Evolutionary conservation across 805 yeast genomes (phyloP).

Genomic region (Starmerella cellae): DNA sequence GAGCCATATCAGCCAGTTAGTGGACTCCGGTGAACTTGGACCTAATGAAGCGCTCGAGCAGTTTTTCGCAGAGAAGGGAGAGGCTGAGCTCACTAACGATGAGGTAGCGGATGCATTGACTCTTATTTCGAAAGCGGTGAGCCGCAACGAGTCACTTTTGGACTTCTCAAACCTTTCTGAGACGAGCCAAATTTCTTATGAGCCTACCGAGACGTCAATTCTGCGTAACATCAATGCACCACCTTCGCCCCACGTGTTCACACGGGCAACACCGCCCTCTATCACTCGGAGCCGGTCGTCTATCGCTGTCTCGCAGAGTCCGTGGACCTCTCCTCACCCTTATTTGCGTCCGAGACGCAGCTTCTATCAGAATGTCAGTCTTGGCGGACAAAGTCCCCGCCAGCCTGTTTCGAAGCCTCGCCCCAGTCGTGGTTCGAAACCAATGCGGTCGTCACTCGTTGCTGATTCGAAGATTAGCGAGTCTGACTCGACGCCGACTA

Average conservation of each 20-base stretch:
- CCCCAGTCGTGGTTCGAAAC: neutral
- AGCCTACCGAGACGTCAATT: neutral
- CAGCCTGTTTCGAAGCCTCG: neutral
- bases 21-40: neutral
- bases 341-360: conserved; percentile 5
- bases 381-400: conserved; percentile 1
- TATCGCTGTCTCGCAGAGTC: conserved; percentile 1
- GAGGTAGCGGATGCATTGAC: conserved; percentile 70
- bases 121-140: conserved; percentile 33
- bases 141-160: conserved; percentile 21
- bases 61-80: conserved; percentile 57
- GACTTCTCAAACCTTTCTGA: conserved; percentile 17
- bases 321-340: conserved; percentile 10
- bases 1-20: no score
- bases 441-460: neutral
- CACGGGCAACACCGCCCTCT: conserved; percentile 12
- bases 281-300: neutral
- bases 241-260: conserved; percentile 10
- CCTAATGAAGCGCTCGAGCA: conserved; percentile 50
- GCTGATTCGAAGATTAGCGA: no score
- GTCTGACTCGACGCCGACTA: neutral
- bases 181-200: neutral
- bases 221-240: conserved; percentile 2
- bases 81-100: conserved; percentile 50
- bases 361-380: neutral